Base-by-base conservation (phyloP, 2,329 filamentous ascomycete species). In the Biscogniauxia marginata region DNA sequence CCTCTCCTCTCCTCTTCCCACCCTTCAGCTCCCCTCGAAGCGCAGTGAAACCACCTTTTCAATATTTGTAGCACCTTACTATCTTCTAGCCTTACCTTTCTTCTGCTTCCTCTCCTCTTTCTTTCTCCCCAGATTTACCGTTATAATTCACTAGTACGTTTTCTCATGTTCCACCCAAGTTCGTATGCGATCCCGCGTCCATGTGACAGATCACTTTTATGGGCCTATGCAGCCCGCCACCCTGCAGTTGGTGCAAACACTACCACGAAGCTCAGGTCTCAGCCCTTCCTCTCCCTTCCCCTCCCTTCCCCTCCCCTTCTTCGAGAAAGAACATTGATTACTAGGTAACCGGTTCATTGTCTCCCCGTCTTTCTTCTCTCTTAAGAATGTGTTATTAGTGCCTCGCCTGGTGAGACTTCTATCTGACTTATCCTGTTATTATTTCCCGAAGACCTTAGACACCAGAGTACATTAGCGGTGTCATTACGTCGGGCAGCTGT, bases 241-340 rank as follows among this genome's bases (percentile, higher is more conserved):
- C n/a, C 30, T 39, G 30, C 30, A 39, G 30, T 39, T 39, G 30
- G 30, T 39, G 30, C 30, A 39, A 39, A 39, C 30, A 39, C 11
- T n/a, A 39, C 30, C n/a, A 6, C 30, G 6, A n/a, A 16, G 9
- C 30, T 39, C 44, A 18, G 44, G 18, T 46, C 44, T 16, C 18
- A 46, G 44, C 18, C 20, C 20, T 30, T 48, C 52, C 43, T 56
- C 48, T 46, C 43, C 55, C 23, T 54, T 48, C 39, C 22, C 55
- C 20, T 54, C 18, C 47, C 52, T 46, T 50, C 24, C n/a, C 25
- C 18, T 20, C 16, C 8, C 21, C 25, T 4, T 39, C 6, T 34
- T 50, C 48, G 2, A 6, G 11, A 39, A 6, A 39, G 11, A 9
- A 6, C 13, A 11, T 11, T 30, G 6, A 30, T 30, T 30, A 30